Percentiles rank a stretch among this genome's conserved stretches.
Evolutionary conservation across 768 basidiomycete genomes (phyloP).

Genomic region (Pulveroboletus sp.): DNA sequence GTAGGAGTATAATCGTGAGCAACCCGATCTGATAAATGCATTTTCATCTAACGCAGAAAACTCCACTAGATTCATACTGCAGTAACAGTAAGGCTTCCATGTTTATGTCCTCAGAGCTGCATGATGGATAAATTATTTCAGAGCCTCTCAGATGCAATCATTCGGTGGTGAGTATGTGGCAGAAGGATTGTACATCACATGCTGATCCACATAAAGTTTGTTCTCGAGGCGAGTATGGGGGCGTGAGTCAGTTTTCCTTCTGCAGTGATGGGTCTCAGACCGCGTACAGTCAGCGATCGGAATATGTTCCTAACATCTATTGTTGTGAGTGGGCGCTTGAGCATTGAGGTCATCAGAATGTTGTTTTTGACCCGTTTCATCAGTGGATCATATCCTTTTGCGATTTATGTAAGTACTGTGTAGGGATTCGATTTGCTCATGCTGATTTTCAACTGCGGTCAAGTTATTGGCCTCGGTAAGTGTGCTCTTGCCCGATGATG

Average conservation of each 20-base stretch:
- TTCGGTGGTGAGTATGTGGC: slow-evolving; percentile 34
- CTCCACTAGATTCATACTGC: slow-evolving; percentile 48
- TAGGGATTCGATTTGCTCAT: not conserved
- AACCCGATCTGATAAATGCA: not conserved
- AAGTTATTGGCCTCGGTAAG: slow-evolving; percentile 15
- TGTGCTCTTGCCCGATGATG: not conserved
- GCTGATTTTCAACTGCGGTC: not conserved
- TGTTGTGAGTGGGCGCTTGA: slow-evolving; percentile 39
- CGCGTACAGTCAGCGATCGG: slow-evolving; percentile 41
- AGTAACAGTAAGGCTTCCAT: slow-evolving; percentile 41
- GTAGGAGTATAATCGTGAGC: slow-evolving; percentile 52
- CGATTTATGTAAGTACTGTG: slow-evolving; percentile 42
- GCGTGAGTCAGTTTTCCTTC: slow-evolving; percentile 34
- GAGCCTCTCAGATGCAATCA: slow-evolving; percentile 48
- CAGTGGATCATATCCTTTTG: slow-evolving; percentile 38
- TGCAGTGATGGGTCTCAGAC: not conserved
- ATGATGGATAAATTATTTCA: slow-evolving; percentile 17
- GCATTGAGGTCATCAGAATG: not conserved
- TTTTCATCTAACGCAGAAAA: not conserved
- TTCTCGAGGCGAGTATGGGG: slow-evolving; percentile 50
- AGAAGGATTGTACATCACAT: not conserved
- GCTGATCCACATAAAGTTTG: slow-evolving; percentile 30
- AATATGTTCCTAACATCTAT: slow-evolving; percentile 40
- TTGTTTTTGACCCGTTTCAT: slow-evolving; percentile 10
- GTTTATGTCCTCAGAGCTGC: not conserved